Evolutionary conservation across 352 stramenopile genomes (phyloP).

Genomic region (Achlya hypogyna): DNA sequence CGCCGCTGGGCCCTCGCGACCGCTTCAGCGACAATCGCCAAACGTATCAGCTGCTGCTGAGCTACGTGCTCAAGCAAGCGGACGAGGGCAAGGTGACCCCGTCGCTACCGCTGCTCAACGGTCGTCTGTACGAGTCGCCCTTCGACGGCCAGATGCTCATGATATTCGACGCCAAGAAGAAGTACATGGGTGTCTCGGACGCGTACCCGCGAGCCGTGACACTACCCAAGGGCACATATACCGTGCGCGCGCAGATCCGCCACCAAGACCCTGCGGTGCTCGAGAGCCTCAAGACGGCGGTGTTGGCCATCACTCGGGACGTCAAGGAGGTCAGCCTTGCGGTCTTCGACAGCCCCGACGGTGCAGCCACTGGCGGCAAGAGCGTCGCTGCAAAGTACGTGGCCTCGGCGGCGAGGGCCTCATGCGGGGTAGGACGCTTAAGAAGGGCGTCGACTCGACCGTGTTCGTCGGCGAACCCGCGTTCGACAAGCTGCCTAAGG

Average conservation of each 20-base stretch:
- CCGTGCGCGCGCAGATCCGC: slow-evolving; percentile 61
- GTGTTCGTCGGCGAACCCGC: slow-evolving; percentile 69
- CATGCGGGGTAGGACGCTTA: slow-evolving; percentile 22
- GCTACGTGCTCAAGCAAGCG: slow-evolving; percentile 45
- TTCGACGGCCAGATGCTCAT: slow-evolving; percentile 90
- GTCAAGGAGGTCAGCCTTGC: slow-evolving; percentile 59
- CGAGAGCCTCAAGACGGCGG: slow-evolving; percentile 72
- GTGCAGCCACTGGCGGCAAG: slow-evolving; percentile 50
- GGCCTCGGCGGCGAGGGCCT: neutral
- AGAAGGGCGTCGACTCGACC: slow-evolving; percentile 41
- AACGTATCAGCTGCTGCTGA: slow-evolving; percentile 85
- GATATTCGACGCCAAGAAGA: slow-evolving; percentile 92
- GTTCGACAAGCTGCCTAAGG: slow-evolving; percentile 56
- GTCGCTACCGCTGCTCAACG: slow-evolving; percentile 66
- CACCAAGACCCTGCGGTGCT: slow-evolving; percentile 78
- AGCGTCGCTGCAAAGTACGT: slow-evolving; percentile 35
- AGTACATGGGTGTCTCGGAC: slow-evolving; percentile 79
- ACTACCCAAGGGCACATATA: slow-evolving; percentile 81
- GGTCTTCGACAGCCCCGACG: slow-evolving; percentile 59
- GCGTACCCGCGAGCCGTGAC: slow-evolving; percentile 72
- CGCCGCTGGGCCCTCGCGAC: slow-evolving; percentile 73
- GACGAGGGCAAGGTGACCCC: slow-evolving; percentile 67
- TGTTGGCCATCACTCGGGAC: slow-evolving; percentile 60
- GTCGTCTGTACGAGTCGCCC: slow-evolving; percentile 87
- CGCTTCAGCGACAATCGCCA: slow-evolving; percentile 74